phyloP scores from a whole-genome alignment of 495 filamentous ascomycete genomes.

The Penicillium mononematosum region DNA sequence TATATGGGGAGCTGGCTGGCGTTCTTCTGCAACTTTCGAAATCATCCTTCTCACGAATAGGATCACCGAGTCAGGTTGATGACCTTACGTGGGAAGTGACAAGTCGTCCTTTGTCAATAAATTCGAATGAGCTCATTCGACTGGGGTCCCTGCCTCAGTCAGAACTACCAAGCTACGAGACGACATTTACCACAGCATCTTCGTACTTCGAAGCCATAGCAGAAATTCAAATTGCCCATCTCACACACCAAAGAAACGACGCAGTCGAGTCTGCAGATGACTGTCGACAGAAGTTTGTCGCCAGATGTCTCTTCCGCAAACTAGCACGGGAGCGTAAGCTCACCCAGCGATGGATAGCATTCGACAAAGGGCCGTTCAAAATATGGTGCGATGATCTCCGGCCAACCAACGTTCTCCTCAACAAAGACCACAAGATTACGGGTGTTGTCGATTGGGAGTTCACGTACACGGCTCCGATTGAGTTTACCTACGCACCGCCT shows the following conservation, averaged over 20 bases:
- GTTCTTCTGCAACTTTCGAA: slow-evolving; percentile 37
- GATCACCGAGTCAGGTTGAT: slow-evolving; percentile 31
- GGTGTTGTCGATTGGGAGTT: slow-evolving; percentile 20
- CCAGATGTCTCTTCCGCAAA: slow-evolving; percentile 36
- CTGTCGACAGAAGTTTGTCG: slow-evolving; percentile 41
- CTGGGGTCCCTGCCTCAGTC: slow-evolving; percentile 27
- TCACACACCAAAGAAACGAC: slow-evolving; percentile 8
- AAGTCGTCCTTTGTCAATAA: slow-evolving; percentile 23
- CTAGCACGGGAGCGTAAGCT: slow-evolving; percentile 28
- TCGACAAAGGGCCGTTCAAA: slow-evolving; percentile 27
- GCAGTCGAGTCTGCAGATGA: slow-evolving; percentile 31
- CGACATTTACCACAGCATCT: slow-evolving; percentile 13
- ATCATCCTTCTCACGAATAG: slow-evolving; percentile 32
- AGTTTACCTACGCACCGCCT: slow-evolving; percentile 16
- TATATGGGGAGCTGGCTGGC: slow-evolving; percentile 36
- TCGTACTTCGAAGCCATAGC: background rate
- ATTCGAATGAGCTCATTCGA: slow-evolving; percentile 36
- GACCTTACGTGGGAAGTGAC: slow-evolving; percentile 24
- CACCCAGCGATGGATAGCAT: background rate
- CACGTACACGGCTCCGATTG: slow-evolving; percentile 17
- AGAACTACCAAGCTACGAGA: slow-evolving; percentile 35
- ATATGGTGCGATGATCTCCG: slow-evolving; percentile 35
- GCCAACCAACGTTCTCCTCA: slow-evolving; percentile 29
- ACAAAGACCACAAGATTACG: slow-evolving; percentile 6
- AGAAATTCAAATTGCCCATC: background rate